These are phyloP conservation scores for Eurotiales sp. DNA, from an alignment of 2,329 filamentous ascomycete species.

Conservation along the genomic window DNA sequence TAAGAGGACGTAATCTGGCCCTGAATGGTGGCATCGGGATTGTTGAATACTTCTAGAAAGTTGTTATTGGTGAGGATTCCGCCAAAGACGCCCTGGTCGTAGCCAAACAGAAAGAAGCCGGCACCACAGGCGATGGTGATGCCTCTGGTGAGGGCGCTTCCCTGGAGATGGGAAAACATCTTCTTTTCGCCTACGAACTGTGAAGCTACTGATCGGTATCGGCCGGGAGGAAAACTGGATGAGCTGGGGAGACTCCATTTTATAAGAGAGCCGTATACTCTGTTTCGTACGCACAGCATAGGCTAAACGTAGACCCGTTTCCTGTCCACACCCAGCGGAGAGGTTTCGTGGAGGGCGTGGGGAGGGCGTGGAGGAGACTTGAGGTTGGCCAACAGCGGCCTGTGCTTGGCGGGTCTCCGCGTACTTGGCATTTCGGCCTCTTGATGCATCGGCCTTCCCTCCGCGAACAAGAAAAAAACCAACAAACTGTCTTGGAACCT, in stretches of 20 bases:
- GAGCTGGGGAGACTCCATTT: background rate
- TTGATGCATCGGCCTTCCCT: background rate
- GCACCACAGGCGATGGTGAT: conserved; percentile 6
- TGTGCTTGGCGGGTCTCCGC: too few relatives aligned
- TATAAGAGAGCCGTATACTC: too few relatives aligned
- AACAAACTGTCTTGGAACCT: too few relatives aligned
- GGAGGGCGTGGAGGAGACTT: background rate
- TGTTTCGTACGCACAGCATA: background rate
- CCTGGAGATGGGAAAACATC: conserved; percentile 1
- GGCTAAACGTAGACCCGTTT: background rate
- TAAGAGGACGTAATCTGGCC: conserved; percentile 3
- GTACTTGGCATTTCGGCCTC: background rate
- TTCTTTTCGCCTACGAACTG: background rate
- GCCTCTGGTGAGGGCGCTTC: background rate
- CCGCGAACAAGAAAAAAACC: too few relatives aligned
- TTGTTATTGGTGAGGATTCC: conserved; percentile 3
- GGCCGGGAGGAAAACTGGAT: too few relatives aligned
- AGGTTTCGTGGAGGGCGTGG: background rate
- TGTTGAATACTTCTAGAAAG: conserved; percentile 3
- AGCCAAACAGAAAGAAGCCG: conserved; percentile 6
- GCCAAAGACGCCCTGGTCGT: conserved; percentile 6
- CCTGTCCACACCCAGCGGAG: background rate
- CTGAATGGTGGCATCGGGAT: background rate
- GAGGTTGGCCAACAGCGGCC: too few relatives aligned
- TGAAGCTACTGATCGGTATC: too few relatives aligned